Evolutionary conservation across 768 basidiomycete genomes (phyloP).

Genomic region (Myochromella boudieri): DNA sequence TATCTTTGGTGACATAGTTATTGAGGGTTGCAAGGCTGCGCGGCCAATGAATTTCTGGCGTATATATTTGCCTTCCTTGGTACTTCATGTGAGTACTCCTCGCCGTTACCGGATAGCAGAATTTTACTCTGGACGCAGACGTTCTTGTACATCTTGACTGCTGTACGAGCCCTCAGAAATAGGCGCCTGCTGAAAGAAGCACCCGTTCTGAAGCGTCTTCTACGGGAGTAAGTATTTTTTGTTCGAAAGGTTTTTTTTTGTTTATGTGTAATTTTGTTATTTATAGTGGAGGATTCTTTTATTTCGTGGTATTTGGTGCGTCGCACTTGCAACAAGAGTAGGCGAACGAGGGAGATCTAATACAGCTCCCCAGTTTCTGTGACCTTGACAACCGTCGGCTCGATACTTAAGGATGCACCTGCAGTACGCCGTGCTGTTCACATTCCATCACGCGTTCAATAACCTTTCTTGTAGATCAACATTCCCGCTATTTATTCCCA

Average conservation of each 20-base stretch:
- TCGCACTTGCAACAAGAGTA: too few relatives aligned
- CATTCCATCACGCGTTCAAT: neutral
- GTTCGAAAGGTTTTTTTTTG: neutral
- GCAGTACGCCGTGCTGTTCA: slow-evolving; percentile 18
- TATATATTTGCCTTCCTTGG: slow-evolving; percentile 35
- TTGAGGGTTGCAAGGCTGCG: slow-evolving; percentile 30
- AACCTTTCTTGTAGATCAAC: slow-evolving; percentile 27
- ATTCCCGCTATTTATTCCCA: slow-evolving; percentile 35
- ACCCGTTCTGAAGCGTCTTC: slow-evolving; percentile 31
- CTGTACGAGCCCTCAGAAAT: slow-evolving; percentile 32
- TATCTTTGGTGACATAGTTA: slow-evolving; percentile 11
- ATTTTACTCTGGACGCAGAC: slow-evolving; percentile 21
- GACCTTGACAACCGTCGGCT: slow-evolving; percentile 30
- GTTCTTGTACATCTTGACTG: slow-evolving; percentile 34
- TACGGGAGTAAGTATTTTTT: slow-evolving; percentile 33
- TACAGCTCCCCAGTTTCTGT: slow-evolving; percentile 25
- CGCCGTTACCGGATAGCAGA: neutral
- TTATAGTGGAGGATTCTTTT: slow-evolving; percentile 39
- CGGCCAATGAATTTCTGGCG: slow-evolving; percentile 33
- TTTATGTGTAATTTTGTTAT: slow-evolving; percentile 1
- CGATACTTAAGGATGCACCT: slow-evolving; percentile 29
- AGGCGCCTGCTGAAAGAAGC: slow-evolving; percentile 29
- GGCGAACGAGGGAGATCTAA: neutral
- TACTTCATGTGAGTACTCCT: slow-evolving; percentile 30
- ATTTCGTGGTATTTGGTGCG: slow-evolving; percentile 39